A percentile compares a stretch with the other conserved stretches of the same genome.
Evolutionary conservation across 768 basidiomycete genomes (phyloP).

Genomic region (Boletus vinaceobasis): DNA sequence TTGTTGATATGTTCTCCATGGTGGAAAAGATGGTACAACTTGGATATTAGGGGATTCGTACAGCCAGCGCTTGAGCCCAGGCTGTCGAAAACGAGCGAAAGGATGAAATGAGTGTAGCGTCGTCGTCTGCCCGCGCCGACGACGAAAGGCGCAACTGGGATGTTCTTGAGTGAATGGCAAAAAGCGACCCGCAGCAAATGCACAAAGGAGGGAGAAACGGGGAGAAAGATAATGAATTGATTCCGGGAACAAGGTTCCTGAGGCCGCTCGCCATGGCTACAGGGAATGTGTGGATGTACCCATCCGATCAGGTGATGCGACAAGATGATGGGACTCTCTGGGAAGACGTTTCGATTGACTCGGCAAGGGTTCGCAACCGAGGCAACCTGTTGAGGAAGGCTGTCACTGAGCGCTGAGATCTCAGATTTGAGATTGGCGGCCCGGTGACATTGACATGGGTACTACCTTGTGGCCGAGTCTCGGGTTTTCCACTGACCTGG

Average conservation of each 20-base stretch:
- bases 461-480: neutral
- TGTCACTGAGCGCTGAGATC: neutral
- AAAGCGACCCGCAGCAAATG: neutral
- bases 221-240: conserved; percentile 2
- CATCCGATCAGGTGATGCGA: conserved; percentile 1
- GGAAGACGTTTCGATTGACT: conserved; percentile 4
- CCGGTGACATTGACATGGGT: too few relatives aligned
- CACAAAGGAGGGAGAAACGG: conserved; percentile 6
- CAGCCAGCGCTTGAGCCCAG: neutral
- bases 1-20: conserved; percentile 14
- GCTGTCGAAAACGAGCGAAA: conserved; percentile 15
- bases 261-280: conserved; percentile 23
- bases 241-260: conserved; percentile 5
- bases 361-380: conserved; percentile 1
- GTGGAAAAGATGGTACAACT: conserved; percentile 3
- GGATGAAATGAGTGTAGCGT: conserved; percentile 22
- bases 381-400: neutral
- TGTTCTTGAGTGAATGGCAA: neutral
- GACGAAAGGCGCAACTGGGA: conserved; percentile 1
- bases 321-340: neutral
- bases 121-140: conserved; percentile 12
- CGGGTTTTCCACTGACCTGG: neutral
- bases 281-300: neutral
- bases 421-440: neutral
- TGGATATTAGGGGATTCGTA: neutral